Evolutionary conservation across 805 yeast genomes (phyloP), one percentile per base, ranked within the genome.

Genomic region (Kodamaea kaohsiungensis): DNA sequence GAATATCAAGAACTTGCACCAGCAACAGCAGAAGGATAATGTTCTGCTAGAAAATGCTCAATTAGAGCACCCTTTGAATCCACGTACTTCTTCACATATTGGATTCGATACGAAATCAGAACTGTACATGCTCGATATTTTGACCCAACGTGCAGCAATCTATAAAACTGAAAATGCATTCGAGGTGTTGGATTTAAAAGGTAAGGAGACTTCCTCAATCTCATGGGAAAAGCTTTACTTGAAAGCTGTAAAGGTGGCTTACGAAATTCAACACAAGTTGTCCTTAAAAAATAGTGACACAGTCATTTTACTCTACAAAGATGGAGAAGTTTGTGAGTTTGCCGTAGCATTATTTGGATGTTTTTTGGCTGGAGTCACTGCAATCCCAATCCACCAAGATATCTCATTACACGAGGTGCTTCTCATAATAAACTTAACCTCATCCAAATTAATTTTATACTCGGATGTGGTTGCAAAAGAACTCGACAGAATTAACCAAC

Each of bases 331-430:
- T 1, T 80, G 89, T 10, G 98, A 95, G 58, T 93, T 92, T 66
- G 82, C 89, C 0, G 83, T 89, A 1, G 96, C 98, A 0, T 68
- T 95, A 17, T 81, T 91, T 67, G 99, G 97, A 6, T 92, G 98
- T 65, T 89, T 93, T 60, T 75, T 93, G 53, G 96, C 98, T 1
- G 97, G 96, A 1, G 88, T 91, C 46, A 92, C 95, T 1, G 98
- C 98, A 0, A 93, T 95, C 4, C 99, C 99, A 0, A 84, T 95
- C 43, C 89, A 89, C 52, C 86, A 91, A 55, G 88, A 85, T 52
- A 80, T 84, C 25, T 86, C 87, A 33, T 71, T 86, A 25, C 75
- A 76, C 43, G 97, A 91, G 58, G 84, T 91, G 56, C 78, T 83
- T 12, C 85, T 84, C 56, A 87, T 92, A 35, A 82, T 92, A 69